These are phyloP conservation scores for Trypanosoma caninum DNA, from an alignment of 208 protist genomes.

Conservation along the genomic window DNA sequence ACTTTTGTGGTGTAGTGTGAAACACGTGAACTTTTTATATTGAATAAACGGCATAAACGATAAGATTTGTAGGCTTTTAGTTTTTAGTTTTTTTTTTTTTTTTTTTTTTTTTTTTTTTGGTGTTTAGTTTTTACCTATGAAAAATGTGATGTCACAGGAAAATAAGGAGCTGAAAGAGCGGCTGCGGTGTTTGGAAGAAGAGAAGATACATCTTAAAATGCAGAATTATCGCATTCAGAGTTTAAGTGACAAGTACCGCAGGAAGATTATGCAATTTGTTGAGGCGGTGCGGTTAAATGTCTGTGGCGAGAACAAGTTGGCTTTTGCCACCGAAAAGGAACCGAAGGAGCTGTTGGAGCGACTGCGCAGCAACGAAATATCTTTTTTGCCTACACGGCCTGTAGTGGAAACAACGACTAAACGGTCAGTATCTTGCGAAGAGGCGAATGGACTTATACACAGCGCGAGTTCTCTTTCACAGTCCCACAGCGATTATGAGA, in stretches of 20 bases:
- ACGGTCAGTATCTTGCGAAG: not conserved
- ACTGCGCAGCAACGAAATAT: constrained; percentile 8
- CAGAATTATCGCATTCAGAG: constrained; percentile 18
- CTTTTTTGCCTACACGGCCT: not conserved
- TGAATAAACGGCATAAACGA: not conserved
- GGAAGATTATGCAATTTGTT: constrained; percentile 11
- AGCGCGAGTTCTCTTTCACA: constrained; percentile 16
- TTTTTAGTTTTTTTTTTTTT: constrained; percentile 17
- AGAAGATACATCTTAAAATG: constrained; percentile 8
- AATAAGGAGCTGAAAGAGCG: constrained; percentile 1
- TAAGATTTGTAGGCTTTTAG: not conserved
- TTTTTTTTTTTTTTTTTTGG: not conserved
- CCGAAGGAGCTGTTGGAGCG: constrained; percentile 1
- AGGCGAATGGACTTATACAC: constrained; percentile 18
- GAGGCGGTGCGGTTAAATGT: constrained; percentile 2
- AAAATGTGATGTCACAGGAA: not conserved
- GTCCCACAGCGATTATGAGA: not conserved
- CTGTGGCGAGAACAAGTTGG: not conserved
- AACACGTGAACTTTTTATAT: not conserved
- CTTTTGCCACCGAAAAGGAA: constrained; percentile 8
- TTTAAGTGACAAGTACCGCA: constrained; percentile 14
- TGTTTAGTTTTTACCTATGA: constrained; percentile 13
- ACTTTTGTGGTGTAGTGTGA: not conserved
- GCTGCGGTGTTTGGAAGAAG: constrained; percentile 10
- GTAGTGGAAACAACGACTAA: not conserved